Evolutionary conservation across 2,329 filamentous ascomycete species (phyloP).

Genomic region (Talaromyces sp.): DNA sequence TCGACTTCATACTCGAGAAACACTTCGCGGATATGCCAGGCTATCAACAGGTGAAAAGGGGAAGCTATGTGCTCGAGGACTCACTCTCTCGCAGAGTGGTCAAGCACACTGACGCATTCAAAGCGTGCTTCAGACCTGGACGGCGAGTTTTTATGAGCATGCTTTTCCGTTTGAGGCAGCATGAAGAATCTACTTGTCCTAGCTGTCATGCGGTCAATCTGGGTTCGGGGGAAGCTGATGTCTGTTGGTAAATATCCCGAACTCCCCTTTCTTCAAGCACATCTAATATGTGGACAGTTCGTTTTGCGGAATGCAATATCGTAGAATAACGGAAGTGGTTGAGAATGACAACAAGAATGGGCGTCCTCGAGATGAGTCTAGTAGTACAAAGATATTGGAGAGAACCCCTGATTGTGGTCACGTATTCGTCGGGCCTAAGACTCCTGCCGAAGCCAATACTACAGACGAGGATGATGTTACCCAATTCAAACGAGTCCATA

Average conservation of each 20-base stretch:
- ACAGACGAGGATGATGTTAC: not conserved
- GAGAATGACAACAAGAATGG: not conserved
- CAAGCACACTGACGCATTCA: not conserved
- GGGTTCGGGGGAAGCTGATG: not conserved
- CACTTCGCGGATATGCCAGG: constrained; percentile 2
- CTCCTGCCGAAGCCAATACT: not conserved
- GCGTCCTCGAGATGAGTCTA: not conserved
- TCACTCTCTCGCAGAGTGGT: not conserved
- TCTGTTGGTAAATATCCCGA: not conserved
- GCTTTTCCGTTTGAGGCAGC: not conserved
- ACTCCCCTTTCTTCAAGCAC: no score
- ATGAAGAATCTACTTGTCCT: not conserved
- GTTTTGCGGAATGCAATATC: not conserved
- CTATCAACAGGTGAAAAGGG: not conserved
- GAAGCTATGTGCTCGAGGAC: not conserved
- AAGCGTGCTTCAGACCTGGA: constrained; percentile 2
- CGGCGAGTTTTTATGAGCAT: constrained; percentile 1
- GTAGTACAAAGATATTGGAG: not conserved
- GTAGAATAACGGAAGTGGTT: not conserved
- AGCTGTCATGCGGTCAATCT: not conserved
- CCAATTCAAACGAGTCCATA: not conserved
- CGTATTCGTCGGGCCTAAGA: not conserved
- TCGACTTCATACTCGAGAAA: constrained; percentile 3
- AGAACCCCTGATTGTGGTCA: not conserved
- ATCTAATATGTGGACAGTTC: not conserved